Evolutionary conservation across 768 basidiomycete genomes (phyloP).

Genomic region (Tricholoma furcatifolium): DNA sequence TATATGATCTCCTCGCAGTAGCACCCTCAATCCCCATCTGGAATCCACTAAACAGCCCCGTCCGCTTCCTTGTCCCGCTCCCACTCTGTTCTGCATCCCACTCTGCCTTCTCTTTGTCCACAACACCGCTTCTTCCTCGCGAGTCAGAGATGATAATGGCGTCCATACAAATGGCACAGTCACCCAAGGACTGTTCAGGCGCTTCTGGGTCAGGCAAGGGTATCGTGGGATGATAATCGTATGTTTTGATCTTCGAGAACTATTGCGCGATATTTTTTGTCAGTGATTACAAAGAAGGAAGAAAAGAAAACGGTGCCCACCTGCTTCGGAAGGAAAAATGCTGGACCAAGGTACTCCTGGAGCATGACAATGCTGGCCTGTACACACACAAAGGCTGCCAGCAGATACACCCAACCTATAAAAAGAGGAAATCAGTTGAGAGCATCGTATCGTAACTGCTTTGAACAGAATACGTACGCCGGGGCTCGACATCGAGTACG

Average conservation of each 20-base stretch:
- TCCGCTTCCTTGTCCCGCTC: conserved; percentile 25
- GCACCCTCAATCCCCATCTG: conserved; percentile 43
- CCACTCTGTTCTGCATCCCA: conserved; percentile 22
- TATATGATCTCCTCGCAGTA: conserved; percentile 65
- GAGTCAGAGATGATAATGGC: conserved; percentile 60
- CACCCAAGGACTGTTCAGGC: conserved; percentile 73
- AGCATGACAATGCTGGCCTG: conserved; percentile 65
- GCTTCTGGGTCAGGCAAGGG: conserved; percentile 73
- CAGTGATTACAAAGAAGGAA: background rate
- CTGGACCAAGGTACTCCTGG: conserved; percentile 75
- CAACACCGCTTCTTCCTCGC: conserved; percentile 29
- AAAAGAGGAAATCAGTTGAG: conserved; percentile 31
- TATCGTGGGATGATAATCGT: conserved; percentile 85
- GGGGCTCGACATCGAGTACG: conserved; percentile 77
- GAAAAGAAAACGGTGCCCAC: conserved; percentile 37
- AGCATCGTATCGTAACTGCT: conserved; percentile 1
- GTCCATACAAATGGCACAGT: conserved; percentile 95
- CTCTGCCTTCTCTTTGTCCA: conserved; percentile 26
- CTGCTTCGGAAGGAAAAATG: conserved; percentile 77
- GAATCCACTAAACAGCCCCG: conserved; percentile 43
- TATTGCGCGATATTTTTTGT: conserved; percentile 23
- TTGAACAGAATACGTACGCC: conserved; percentile 45
- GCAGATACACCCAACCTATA: conserved; percentile 52
- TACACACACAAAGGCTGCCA: conserved; percentile 58
- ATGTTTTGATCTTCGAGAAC: conserved; percentile 59